Evolutionary conservation across 106 monocot species (phyloP), one percentile per base, ranked within the genome.

Genomic region (Platanthera zijinensis): DNA sequence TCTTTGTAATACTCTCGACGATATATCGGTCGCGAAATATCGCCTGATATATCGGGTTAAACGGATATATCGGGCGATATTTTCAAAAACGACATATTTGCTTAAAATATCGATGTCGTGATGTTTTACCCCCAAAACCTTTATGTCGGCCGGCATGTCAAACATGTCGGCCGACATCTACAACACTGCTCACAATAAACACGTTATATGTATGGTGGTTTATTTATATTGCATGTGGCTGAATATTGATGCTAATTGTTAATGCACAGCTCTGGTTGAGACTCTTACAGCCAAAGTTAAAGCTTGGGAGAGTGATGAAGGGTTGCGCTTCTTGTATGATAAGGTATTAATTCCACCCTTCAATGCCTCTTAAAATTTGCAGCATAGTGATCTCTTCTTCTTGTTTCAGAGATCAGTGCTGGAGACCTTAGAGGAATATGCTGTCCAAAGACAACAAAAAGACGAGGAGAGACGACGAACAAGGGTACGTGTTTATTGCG

Each of bases 391-490:
- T 25, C 13, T 53, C 52, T 53, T 51, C 63, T 30, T 48, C 51
- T 6, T 80, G 28, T 57, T 80, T 19, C 81, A 92, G 95, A 69
- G 75, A 10, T 76, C 74, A 52, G 52, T 96, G 66, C 46, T 90
- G 50, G 85, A 82, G 12, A 82, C 72, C 10, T 77, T 96, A 74
- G 89, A 96, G 72, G 86, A 88, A 53, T 90, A 92, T 80, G 75
- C 19, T 15, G 11, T 66, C 5, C 57, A 54, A n/a, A 92, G 87
- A 61, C 84, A 87, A 22, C 85, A 88, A 53, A 90, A 73, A 74
- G 92, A 96, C 67, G 95, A 96, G n/a, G 92, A 92, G 48, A 96
- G 90, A 76, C 76, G 84, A n/a, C 81, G 89, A n/a, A 90, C 79
- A 51, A 76, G 92, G 78, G 95, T 90, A 48, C 11, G 89, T 10